Conservation (phyloP, 495 filamentous ascomycete genomes). For the Apiosordaria backusii region DNA sequence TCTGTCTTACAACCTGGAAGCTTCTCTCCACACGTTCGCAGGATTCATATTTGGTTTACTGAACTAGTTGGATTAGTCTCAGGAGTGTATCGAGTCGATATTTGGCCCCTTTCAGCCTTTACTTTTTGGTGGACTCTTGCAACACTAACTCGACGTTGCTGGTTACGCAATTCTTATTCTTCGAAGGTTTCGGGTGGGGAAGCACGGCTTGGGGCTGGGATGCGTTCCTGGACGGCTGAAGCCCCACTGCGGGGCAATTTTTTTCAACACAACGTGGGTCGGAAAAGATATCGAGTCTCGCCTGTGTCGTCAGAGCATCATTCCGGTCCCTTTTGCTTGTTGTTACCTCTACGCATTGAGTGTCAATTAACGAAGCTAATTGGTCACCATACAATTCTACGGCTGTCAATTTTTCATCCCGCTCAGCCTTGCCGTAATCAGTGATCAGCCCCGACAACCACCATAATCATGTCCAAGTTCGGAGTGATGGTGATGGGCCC, state of each 20-base stretch:
- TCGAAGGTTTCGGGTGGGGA: background rate
- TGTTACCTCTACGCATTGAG: background rate
- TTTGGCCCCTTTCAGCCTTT: background rate
- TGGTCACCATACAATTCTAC: background rate
- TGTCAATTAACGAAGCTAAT: background rate
- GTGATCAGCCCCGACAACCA: background rate
- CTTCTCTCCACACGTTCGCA: background rate
- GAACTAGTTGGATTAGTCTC: background rate
- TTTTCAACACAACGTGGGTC: background rate
- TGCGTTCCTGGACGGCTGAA: background rate
- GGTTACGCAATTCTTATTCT: background rate
- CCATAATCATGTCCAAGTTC: conserved; percentile 78
- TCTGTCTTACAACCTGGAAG: background rate
- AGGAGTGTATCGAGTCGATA: background rate
- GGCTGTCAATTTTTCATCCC: background rate
- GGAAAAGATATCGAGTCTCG: background rate
- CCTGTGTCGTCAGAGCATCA: background rate
- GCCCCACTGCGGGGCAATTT: conserved; percentile 21
- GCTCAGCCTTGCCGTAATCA: background rate
- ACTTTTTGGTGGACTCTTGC: background rate
- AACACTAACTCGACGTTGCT: background rate
- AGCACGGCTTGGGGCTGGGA: background rate
- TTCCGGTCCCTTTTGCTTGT: background rate
- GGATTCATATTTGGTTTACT: background rate
- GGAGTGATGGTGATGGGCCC: conserved; percentile 94